phyloP scores from a whole-genome alignment of 352 stramenopile genomes.

The Aphanomyces cochlioides region DNA sequence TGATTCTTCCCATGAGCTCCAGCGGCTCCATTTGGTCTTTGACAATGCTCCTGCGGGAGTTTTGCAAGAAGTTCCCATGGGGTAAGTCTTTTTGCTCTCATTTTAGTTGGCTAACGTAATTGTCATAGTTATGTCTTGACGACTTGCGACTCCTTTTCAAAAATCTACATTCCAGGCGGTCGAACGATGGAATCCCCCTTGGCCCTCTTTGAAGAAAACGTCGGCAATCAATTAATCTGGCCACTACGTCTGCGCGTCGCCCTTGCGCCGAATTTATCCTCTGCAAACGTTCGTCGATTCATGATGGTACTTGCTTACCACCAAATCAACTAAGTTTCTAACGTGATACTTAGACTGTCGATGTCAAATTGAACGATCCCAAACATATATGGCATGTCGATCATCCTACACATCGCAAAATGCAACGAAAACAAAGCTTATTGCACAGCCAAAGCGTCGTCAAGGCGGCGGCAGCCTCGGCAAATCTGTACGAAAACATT shows the following conservation, averaged over 20 bases:
- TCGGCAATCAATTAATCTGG: background rate
- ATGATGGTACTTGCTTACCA: slow-evolving; percentile 1
- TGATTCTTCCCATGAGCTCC: background rate
- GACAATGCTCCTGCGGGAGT: slow-evolving; percentile 1
- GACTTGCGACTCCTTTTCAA: slow-evolving; percentile 24
- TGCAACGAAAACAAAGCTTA: too few species aligned
- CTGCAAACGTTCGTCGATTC: slow-evolving; percentile 12
- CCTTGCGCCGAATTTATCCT: background rate
- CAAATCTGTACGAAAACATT: background rate
- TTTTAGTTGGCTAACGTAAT: background rate
- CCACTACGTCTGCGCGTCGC: slow-evolving; percentile 15
- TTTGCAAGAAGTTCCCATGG: slow-evolving; percentile 9
- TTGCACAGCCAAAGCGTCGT: too few species aligned
- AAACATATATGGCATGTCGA: too few species aligned
- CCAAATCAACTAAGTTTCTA: background rate
- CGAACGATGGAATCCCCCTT: slow-evolving; percentile 16
- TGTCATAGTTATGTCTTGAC: slow-evolving; percentile 16
- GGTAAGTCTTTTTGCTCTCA: slow-evolving; percentile 3
- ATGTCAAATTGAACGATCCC: background rate
- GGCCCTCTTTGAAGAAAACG: slow-evolving; percentile 23
- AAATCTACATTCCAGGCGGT: slow-evolving; percentile 23
- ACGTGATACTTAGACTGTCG: background rate
- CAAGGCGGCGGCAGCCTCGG: background rate
- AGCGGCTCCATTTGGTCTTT: slow-evolving; percentile 13
- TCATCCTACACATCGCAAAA: too few species aligned